phyloP scores from a whole-genome alignment of 768 basidiomycete genomes.

The Boletus reticulatus region DNA sequence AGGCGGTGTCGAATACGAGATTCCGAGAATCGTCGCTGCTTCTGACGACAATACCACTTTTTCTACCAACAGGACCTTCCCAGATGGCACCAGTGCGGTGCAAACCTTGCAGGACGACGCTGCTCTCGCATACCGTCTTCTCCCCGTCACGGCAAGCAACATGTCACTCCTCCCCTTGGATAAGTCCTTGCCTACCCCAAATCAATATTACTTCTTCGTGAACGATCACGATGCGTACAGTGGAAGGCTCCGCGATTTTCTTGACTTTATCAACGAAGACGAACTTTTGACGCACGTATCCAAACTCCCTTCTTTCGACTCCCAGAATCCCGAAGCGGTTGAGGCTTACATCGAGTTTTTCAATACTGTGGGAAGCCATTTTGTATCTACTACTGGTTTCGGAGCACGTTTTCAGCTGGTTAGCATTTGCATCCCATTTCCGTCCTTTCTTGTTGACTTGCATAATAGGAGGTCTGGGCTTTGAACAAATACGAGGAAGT shows the following conservation, averaged over 20 bases:
- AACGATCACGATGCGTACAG: neutral
- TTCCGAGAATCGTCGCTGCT: conserved; percentile 1
- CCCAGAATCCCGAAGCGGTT: neutral
- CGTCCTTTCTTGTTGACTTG: neutral
- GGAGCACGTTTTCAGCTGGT: conserved; percentile 7
- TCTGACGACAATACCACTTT: neutral
- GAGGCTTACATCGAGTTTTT: conserved; percentile 5
- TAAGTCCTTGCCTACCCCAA: neutral
- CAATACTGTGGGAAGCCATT: conserved; percentile 5
- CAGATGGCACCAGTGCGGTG: neutral
- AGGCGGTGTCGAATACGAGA: conserved; percentile 3
- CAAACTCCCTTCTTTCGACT: neutral
- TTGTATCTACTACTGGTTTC: neutral
- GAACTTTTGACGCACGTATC: conserved; percentile 2
- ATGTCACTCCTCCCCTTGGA: conserved; percentile 2
- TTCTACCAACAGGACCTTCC: neutral
- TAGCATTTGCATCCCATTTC: neutral
- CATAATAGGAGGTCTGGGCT: conserved; percentile 3
- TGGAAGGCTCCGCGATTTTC: neutral
- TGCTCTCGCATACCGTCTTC: conserved; percentile 4
- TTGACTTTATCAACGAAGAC: conserved; percentile 5
- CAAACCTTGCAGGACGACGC: neutral
- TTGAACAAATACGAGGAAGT: conserved; percentile 6
- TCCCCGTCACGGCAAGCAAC: neutral
- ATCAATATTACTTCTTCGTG: conserved; percentile 5